Evolutionary conservation across 192 early-diverging fungal species (phyloP).

Genomic region (Chytriomyces sp.): DNA sequence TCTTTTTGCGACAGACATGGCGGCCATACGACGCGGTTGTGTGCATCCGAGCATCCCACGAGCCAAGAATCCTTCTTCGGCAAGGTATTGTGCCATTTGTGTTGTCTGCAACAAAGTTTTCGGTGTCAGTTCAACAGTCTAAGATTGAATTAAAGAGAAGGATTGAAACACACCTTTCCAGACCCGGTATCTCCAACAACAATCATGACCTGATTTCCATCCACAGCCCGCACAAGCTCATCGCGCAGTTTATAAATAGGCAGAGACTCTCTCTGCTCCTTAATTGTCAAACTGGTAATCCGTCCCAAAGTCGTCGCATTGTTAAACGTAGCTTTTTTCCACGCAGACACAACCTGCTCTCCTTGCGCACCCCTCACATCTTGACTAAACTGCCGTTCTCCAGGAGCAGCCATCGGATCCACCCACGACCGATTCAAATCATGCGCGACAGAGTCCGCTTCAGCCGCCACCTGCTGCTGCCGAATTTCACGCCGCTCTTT

Average conservation of each 20-base stretch:
- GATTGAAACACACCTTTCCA: slow-evolving; percentile 67
- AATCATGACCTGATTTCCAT: slow-evolving; percentile 75
- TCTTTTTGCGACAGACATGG: slow-evolving; percentile 98
- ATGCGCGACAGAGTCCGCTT: slow-evolving; percentile 74
- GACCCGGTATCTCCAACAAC: slow-evolving; percentile 97
- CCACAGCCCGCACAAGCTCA: slow-evolving; percentile 80
- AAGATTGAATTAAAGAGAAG: background rate
- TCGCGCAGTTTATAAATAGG: slow-evolving; percentile 86
- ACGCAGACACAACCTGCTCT: slow-evolving; percentile 77
- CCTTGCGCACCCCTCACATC: slow-evolving; percentile 74
- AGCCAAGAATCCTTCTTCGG: slow-evolving; percentile 91
- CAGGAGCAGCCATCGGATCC: slow-evolving; percentile 79
- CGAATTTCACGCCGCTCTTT: slow-evolving; percentile 90
- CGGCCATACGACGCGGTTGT: slow-evolving; percentile 97
- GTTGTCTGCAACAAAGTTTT: slow-evolving; percentile 70
- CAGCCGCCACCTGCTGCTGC: slow-evolving; percentile 54
- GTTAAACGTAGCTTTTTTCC: slow-evolving; percentile 80
- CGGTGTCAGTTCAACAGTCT: background rate
- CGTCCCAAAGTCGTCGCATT: slow-evolving; percentile 89
- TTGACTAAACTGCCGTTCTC: slow-evolving; percentile 88
- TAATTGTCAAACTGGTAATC: slow-evolving; percentile 76
- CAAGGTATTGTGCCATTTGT: slow-evolving; percentile 97
- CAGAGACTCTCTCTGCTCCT: slow-evolving; percentile 86
- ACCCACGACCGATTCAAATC: slow-evolving; percentile 89
- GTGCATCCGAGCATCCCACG: slow-evolving; percentile 95